Percentiles rank a stretch among this genome's conserved stretches.
phyloP scores from a whole-genome alignment of 805 yeast genomes.

The Wickerhamomyces pijperi region DNA sequence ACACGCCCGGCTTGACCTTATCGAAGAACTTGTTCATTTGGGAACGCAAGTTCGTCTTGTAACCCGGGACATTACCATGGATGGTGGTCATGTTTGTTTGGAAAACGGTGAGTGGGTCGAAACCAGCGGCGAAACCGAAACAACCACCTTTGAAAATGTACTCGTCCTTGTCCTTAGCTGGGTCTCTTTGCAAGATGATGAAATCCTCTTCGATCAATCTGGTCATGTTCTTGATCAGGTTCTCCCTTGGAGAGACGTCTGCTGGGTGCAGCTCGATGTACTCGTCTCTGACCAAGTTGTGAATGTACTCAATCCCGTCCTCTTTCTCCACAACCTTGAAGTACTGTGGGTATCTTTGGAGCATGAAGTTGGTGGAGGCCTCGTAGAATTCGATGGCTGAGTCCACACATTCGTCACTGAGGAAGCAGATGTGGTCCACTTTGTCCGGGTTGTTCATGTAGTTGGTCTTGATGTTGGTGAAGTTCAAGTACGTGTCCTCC shows the following conservation, averaged over 20 bases:
- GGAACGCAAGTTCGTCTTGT: slow-evolving; percentile 38
- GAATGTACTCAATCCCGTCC: slow-evolving; percentile 10
- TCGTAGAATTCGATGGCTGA: slow-evolving; percentile 17
- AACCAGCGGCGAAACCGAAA: slow-evolving; percentile 63
- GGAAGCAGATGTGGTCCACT: slow-evolving; percentile 23
- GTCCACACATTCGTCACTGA: slow-evolving; percentile 18
- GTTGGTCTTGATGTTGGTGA: slow-evolving; percentile 28
- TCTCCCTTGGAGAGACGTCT: slow-evolving; percentile 11
- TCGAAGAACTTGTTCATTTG: slow-evolving; percentile 63
- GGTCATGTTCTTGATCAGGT: slow-evolving; percentile 10
- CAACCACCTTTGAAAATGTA: slow-evolving; percentile 46
- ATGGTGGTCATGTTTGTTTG: slow-evolving; percentile 45
- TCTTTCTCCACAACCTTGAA: slow-evolving; percentile 7
- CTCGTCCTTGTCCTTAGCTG: slow-evolving; percentile 34
- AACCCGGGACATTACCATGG: slow-evolving; percentile 68
- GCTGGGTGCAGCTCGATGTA: slow-evolving; percentile 16
- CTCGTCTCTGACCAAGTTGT: slow-evolving; percentile 17
- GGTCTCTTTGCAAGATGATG: slow-evolving; percentile 34
- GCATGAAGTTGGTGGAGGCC: slow-evolving; percentile 13
- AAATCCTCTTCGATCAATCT: slow-evolving; percentile 26
- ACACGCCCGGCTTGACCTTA: slow-evolving; percentile 38
- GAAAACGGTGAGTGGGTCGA: slow-evolving; percentile 46
- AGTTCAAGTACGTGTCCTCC: slow-evolving; percentile 45
- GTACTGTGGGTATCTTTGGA: slow-evolving; percentile 16
- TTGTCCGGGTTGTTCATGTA: slow-evolving; percentile 23